A percentile compares a stretch with the other conserved stretches of the same genome.
Conservation (phyloP, 208 protist species). For the Leishmania guyanensis region DNA sequence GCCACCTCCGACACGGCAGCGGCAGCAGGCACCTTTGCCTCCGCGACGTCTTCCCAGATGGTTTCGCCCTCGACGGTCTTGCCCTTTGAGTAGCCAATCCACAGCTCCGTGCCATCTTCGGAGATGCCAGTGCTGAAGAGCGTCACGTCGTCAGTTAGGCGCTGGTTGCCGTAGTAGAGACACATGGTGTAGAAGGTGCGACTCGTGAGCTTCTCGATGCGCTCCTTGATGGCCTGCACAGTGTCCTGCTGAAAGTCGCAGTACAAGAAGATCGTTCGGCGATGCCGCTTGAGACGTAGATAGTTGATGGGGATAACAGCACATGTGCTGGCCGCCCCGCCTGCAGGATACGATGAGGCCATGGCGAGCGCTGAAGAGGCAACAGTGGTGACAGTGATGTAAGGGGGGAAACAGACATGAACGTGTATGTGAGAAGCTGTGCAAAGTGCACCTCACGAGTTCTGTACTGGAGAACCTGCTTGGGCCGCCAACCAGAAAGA, state of each 20-base stretch:
- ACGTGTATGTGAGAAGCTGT: not conserved
- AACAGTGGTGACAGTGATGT: not conserved
- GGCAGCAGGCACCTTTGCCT: constrained; percentile 54
- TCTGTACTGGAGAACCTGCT: not conserved
- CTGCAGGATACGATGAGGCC: constrained; percentile 23
- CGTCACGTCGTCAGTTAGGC: constrained; percentile 77
- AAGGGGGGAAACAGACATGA: not conserved
- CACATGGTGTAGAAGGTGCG: constrained; percentile 78
- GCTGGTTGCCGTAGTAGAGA: constrained; percentile 78
- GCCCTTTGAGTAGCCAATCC: constrained; percentile 75
- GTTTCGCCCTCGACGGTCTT: constrained; percentile 62
- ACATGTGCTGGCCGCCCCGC: constrained; percentile 4
- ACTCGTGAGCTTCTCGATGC: constrained; percentile 83
- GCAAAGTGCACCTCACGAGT: not conserved
- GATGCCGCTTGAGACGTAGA: constrained; percentile 74
- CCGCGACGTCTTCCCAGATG: constrained; percentile 77
- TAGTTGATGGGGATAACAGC: constrained; percentile 68
- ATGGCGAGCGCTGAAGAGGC: not conserved
- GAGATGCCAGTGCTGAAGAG: constrained; percentile 83
- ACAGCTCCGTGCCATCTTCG: constrained; percentile 78
- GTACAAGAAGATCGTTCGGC: constrained; percentile 87
- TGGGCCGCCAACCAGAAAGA: not conserved
- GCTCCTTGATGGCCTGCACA: constrained; percentile 90
- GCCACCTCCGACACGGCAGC: not conserved
- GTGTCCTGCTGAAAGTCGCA: constrained; percentile 92